phyloP scores from a whole-genome alignment of 2,329 filamentous ascomycete genomes.

The Pezicula carpinea region DNA sequence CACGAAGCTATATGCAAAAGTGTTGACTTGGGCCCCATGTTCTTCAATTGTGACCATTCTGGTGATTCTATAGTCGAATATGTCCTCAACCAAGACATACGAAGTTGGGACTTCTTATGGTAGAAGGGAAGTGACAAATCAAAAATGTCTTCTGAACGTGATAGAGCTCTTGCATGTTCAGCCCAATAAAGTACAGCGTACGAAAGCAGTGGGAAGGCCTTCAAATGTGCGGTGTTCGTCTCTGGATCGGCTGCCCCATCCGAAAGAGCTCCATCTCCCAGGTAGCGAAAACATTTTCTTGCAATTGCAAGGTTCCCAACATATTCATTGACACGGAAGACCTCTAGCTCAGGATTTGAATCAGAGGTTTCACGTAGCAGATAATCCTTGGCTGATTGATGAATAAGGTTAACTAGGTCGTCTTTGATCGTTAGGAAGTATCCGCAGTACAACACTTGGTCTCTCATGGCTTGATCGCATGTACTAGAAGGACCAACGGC shows the following conservation, averaged over 20 bases:
- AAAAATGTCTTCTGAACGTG: slow-evolving; percentile 9
- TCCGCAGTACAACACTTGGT: slow-evolving; percentile 17
- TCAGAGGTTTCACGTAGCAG: slow-evolving; percentile 15
- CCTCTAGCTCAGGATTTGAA: slow-evolving; percentile 10
- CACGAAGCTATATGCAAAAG: slow-evolving; percentile 14
- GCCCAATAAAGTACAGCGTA: slow-evolving; percentile 11
- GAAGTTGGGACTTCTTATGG: slow-evolving; percentile 9
- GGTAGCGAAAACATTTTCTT: slow-evolving; percentile 11
- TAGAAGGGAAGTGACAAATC: slow-evolving; percentile 13
- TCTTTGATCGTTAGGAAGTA: slow-evolving; percentile 19
- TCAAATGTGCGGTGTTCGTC: slow-evolving; percentile 1
- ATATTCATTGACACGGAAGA: slow-evolving; percentile 11
- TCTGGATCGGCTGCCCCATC: background rate
- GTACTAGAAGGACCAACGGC: slow-evolving; percentile 6
- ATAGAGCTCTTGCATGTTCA: slow-evolving; percentile 8
- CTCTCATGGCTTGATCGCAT: slow-evolving; percentile 12
- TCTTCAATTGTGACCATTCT: background rate
- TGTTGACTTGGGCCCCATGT: slow-evolving; percentile 5
- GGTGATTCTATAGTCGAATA: slow-evolving; percentile 6
- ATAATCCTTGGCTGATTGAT: slow-evolving; percentile 29
- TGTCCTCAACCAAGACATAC: slow-evolving; percentile 7
- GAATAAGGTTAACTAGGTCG: slow-evolving; percentile 21
- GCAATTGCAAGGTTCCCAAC: slow-evolving; percentile 11
- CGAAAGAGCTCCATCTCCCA: background rate
- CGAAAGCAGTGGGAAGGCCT: slow-evolving; percentile 11